Evolutionary conservation across 176 grass and related monocot species (phyloP).

Genomic region (Carex pumila): DNA sequence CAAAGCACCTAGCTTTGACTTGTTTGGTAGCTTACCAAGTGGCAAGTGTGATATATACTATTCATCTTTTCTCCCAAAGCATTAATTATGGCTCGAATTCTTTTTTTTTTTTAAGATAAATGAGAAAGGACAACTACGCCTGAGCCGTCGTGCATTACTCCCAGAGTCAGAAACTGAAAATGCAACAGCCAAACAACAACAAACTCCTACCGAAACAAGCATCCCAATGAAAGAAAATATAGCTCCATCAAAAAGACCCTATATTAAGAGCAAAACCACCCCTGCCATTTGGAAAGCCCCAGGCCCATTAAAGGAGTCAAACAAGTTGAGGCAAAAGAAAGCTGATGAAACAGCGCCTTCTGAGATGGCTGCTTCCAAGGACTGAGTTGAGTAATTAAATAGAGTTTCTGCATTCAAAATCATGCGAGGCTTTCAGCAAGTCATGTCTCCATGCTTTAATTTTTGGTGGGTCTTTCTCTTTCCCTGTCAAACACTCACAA

Average conservation of each 20-base stretch:
- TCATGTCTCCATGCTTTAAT: not conserved
- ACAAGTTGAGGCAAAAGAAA: not conserved
- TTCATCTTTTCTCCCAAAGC: slow-evolving; percentile 6
- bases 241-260: not conserved
- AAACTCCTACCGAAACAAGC: slow-evolving; percentile 18
- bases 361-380: slow-evolving; percentile 14
- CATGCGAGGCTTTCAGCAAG: not conserved
- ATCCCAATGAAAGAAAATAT: slow-evolving; percentile 51
- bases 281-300: not conserved
- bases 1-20: not conserved
- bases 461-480: not conserved
- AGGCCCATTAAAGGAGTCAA: slow-evolving; percentile 18
- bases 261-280: not conserved
- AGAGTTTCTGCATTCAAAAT: not conserved
- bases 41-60: not conserved
- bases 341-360: not conserved
- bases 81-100: slow-evolving; percentile 2
- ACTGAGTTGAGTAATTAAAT: not conserved
- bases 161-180: slow-evolving; percentile 53
- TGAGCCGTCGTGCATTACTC: slow-evolving; percentile 76
- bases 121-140: slow-evolving; percentile 85
- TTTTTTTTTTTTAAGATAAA: slow-evolving; percentile 57
- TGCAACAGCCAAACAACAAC: slow-evolving; percentile 18
- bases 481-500: not conserved
- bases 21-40: not conserved